phyloP scores from a whole-genome alignment of 139 green algal genomes.

The Tetraselmis striata region DNA sequence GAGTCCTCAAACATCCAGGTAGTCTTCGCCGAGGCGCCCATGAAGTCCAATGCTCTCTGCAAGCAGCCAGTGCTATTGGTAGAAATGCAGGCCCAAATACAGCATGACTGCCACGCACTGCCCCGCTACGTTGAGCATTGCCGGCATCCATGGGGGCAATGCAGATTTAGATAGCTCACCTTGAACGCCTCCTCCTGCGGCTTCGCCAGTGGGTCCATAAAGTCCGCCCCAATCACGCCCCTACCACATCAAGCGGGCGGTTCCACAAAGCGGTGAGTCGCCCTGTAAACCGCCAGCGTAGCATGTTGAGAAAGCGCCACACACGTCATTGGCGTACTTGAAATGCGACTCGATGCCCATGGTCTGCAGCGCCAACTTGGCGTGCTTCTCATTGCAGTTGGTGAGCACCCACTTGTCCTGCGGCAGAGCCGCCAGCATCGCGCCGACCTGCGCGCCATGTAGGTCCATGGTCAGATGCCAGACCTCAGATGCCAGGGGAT shows the following conservation, averaged over 20 bases:
- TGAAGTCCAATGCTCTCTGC: not conserved
- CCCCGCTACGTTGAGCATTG: not conserved
- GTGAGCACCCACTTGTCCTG: slow-evolving; percentile 23
- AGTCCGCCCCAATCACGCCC: not conserved
- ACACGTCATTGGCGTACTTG: too few relatives aligned
- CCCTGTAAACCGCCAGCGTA: too few relatives aligned
- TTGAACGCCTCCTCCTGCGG: not conserved
- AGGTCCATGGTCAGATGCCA: too few relatives aligned
- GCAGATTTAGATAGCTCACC: too few relatives aligned
- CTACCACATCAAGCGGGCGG: too few relatives aligned
- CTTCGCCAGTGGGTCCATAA: not conserved
- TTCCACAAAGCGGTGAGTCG: too few relatives aligned
- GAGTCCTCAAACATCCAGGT: not conserved
- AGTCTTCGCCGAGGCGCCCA: not conserved
- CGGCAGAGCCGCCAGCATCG: slow-evolving; percentile 8
- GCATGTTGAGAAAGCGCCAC: too few relatives aligned
- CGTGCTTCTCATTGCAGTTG: slow-evolving; percentile 25
- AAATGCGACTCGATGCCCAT: slow-evolving; percentile 1
- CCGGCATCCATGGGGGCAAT: not conserved
- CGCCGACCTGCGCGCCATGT: slow-evolving; percentile 17
- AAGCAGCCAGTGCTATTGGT: not conserved
- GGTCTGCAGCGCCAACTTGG: slow-evolving; percentile 1
- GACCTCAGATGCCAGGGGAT: too few relatives aligned
- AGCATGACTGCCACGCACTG: not conserved
- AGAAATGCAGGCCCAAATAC: not conserved